Base-by-base conservation (phyloP, 805 yeast genomes). In the Saturnispora kantuleensis region DNA sequence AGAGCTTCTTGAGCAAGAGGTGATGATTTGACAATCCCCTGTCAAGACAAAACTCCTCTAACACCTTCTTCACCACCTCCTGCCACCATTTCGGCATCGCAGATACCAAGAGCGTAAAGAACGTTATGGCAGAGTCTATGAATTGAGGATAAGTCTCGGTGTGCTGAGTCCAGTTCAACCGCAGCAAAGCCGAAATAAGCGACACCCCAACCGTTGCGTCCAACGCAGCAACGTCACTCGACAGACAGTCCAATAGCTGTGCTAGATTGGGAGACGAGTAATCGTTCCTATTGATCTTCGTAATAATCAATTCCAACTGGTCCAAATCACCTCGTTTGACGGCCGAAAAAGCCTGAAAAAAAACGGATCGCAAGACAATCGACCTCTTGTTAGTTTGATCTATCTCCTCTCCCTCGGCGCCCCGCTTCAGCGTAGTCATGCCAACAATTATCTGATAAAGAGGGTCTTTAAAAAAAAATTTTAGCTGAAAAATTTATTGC, bases 11-110 rank as follows among this genome's bases (percentile, higher is more conserved):
- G 44, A 90, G 64, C 35, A 85, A 69, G 11, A 71, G 70, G 64
- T 90, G 97, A 62, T 79, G 82, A 50, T 78, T 47, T 12, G 47
- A 45, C 13, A 59, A 26, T 34, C 45, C 38, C 4, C 40, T 44
- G 4, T 49, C 52, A 26, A 48, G 31, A 8, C 58, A 63, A 54
- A 90, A 84, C 54, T 79, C 87, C 15, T 69, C 54, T 10, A 88
- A 73, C n/a, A 90, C 62, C 47, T 76, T 73, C 48, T 71, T 67
- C 16, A 84, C 79, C n/a, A 90, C 85, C 47, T 85, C 94, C 50
- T 76, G 74, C 77, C 93, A 79, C 85, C 95, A 90, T 60, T 80
- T 85, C 7, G 97, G 97, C 48, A 81, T 71, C 38, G 90, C 83
- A 3, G 95, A 82, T 33, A 89, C 84, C 43, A 90, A 70, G 26